Evolutionary conservation across 2,329 filamentous ascomycete genomes (phyloP), one percentile per base, ranked within the genome.

Genomic region (Verticillium isaacii): DNA sequence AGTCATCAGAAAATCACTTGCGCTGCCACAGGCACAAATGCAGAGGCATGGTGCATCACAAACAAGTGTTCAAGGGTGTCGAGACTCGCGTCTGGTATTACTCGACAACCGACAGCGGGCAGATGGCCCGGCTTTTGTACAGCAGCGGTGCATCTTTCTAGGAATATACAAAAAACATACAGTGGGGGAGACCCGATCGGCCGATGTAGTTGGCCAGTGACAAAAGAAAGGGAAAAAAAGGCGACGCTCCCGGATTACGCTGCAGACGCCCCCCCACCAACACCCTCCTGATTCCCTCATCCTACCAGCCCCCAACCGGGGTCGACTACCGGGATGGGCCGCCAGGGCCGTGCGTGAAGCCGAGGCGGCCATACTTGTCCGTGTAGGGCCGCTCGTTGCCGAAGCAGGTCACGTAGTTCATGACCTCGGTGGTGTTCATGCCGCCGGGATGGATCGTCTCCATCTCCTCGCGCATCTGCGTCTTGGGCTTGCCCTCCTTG

Each of bases 401-500:
- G 39, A 60, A 57, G 29, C 32, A 32, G 15, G 36, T 45, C 14
- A 60, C 56, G 3, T 61, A 36, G 25, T 37, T 57, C 52, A 56
- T 32, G 29, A 60, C 29, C 23, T 60, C 59, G 23, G 59, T 64
- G 45, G 62, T 67, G 45, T 70, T 66, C 12, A 75, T 66, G 14
- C 73, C 75, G 5, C 57, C 32, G 0, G 67, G 68, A 63, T 75
- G 70, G 2, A 65, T 61, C 17, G 66, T 61, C 69, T 87, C 83
- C 81, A 86, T 85, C 61, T 82, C 78, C 63, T 75, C 58, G 14
- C 84, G 73, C 67, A 80, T 77, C 68, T 81, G 77, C 19, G 71
- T 76, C 74, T 86, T 86, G 55, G 78, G 73, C 70, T 82, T 85
- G 0, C 74, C 72, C 59, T 83, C 74, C 67, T 77, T 77, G 60